Evolutionary conservation across 2,329 filamentous ascomycete genomes (phyloP).

Genomic region (Talaromyces sp.): DNA sequence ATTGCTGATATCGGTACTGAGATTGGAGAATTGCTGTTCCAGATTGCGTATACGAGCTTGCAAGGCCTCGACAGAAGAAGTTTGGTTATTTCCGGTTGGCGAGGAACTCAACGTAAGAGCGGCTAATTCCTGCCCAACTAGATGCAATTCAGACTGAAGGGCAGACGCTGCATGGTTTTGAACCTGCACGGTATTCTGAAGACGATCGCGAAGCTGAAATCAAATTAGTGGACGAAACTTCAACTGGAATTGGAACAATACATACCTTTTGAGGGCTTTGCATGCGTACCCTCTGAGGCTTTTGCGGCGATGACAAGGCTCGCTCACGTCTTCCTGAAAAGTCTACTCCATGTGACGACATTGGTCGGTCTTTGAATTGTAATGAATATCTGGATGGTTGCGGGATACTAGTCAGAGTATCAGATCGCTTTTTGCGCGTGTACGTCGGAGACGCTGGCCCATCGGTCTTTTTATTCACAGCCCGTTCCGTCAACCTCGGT

Average conservation of each 20-base stretch:
- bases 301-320: slow-evolving; percentile 66
- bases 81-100: slow-evolving; percentile 32
- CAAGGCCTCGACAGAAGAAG: slow-evolving; percentile 30
- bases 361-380: slow-evolving; percentile 37
- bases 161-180: slow-evolving; percentile 68
- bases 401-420: slow-evolving; percentile 51
- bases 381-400: slow-evolving; percentile 35
- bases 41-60: slow-evolving; percentile 61
- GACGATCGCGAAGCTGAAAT: slow-evolving; percentile 66
- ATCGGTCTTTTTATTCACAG: slow-evolving; percentile 34
- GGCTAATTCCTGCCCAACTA: slow-evolving; percentile 78
- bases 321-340: slow-evolving; percentile 28
- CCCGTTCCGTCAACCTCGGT: slow-evolving; percentile 33
- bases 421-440: slow-evolving; percentile 46
- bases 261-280: slow-evolving; percentile 61
- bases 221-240: slow-evolving; percentile 5
- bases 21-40: slow-evolving; percentile 63
- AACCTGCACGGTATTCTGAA: slow-evolving; percentile 76
- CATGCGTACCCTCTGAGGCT: slow-evolving; percentile 67
- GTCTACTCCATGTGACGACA: slow-evolving; percentile 34
- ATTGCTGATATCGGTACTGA: slow-evolving; percentile 59
- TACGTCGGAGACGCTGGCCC: slow-evolving; percentile 35
- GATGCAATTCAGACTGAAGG: slow-evolving; percentile 72
- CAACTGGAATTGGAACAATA: neutral
- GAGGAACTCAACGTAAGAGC: slow-evolving; percentile 35